phyloP scores from a whole-genome alignment of 768 basidiomycete genomes.

The Leccinum variicolor region DNA sequence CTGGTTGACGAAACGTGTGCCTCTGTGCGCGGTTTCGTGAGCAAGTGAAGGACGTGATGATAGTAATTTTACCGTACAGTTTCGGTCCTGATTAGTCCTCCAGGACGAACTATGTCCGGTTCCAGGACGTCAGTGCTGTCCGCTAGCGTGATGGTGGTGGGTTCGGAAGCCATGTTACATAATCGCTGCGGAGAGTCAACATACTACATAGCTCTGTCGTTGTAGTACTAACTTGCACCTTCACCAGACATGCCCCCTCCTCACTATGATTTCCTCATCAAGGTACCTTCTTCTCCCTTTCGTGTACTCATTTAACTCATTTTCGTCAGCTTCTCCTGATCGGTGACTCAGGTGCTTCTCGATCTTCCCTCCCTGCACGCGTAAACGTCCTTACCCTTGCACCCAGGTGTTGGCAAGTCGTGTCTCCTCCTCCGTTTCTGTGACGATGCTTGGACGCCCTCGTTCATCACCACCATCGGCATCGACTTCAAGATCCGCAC shows the following conservation, averaged over 20 bases:
- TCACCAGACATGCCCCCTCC: slow-evolving; percentile 68
- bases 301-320: background rate
- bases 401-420: slow-evolving; percentile 89
- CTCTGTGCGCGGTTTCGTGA: slow-evolving; percentile 41
- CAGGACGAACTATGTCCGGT: slow-evolving; percentile 72
- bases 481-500: slow-evolving; percentile 99
- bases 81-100: slow-evolving; percentile 73
- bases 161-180: slow-evolving; percentile 7
- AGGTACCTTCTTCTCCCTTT: slow-evolving; percentile 42
- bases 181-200: slow-evolving; percentile 11
- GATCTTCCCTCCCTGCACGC: background rate
- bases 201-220: too few relatives aligned
- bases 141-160: slow-evolving; percentile 48
- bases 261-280: slow-evolving; percentile 98
- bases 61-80: slow-evolving; percentile 39
- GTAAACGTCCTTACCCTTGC: slow-evolving; percentile 3
- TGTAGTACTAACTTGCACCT: background rate
- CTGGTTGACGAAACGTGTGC: slow-evolving; percentile 79
- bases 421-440: slow-evolving; percentile 95
- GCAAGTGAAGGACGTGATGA: background rate
- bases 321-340: slow-evolving; percentile 79
- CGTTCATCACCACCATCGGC: slow-evolving; percentile 98
- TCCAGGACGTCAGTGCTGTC: slow-evolving; percentile 81
- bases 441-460: slow-evolving; percentile 99
- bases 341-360: slow-evolving; percentile 79